Evolutionary conservation across 1,284 basidiomycete genomes (phyloP), one percentile per base, ranked within the genome.

Genomic region (Sanghuangporus weigelae): DNA sequence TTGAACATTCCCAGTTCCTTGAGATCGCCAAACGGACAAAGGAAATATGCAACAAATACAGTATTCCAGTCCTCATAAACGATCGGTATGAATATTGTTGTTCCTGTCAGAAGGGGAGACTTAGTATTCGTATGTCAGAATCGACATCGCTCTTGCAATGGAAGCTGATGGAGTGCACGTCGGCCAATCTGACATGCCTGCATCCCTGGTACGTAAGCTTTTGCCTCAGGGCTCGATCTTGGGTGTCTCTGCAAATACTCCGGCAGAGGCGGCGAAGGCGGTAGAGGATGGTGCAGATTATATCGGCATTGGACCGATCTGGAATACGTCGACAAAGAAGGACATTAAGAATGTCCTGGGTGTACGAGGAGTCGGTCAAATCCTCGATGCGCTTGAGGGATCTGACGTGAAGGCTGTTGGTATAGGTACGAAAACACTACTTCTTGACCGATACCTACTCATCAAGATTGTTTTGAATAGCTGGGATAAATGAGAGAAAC

Each of bases 131-230:
- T 49, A 12, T 36, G 31, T 5, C 57, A 86, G 95, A 12, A 79
- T 96, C 65, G 95, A 96, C 70, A 86, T 97, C 51, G 92, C 91
- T 5, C 81, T 95, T 35, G 90, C 92, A 8, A 78, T 92, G 26
- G 78, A 83, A 59, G 89, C 88, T 1, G 85, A 86, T 57, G 95
- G 93, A 5, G 86, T 98, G 10, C 96, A 98, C 71, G 79, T 98
- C 57, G 96, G 96, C 3, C 96, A 98, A 76, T 85, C 86, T 0
- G 96, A 98, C 73, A 92, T 96, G 81, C 86, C 92, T 1, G 79
- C 93, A 1, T 68, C 78, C 2, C 71, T 87, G 35, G 95, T 92
- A 0, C 86, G 92, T 38, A 71, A 73, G 16, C 78, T 96, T 5
- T 79, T 98, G 0, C 93, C 93, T 0, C 71, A 80, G 0, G 82